Percentiles rank a stretch among this genome's conserved stretches.
Conservation (phyloP, 1,284 basidiomycete genomes). For the Vanrija sp. region DNA sequence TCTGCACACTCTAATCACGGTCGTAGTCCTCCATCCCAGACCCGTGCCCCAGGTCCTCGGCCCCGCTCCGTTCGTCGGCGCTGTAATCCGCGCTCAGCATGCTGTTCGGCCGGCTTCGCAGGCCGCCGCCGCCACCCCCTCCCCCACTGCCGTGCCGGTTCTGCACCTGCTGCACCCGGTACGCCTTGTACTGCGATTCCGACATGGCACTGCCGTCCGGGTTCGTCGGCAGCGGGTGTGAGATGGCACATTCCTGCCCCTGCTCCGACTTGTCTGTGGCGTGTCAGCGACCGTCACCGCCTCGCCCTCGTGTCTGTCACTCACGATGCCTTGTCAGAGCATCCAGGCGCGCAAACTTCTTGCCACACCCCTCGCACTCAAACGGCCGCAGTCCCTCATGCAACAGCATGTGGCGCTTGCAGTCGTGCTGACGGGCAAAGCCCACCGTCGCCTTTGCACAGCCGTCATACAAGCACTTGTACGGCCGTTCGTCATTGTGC, state of each 20-base stretch:
- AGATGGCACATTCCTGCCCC: constrained; percentile 47
- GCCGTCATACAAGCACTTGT: constrained; percentile 85
- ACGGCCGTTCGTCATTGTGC: constrained; percentile 93
- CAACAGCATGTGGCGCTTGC: constrained; percentile 86
- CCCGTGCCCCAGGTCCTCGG: constrained; percentile 20
- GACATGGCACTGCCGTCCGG: constrained; percentile 47
- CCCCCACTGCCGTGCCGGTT: constrained; percentile 5
- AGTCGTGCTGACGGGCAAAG: constrained; percentile 92
- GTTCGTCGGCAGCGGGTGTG: constrained; percentile 46
- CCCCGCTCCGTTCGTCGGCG: constrained; percentile 23
- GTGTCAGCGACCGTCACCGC: neutral
- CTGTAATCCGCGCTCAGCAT: constrained; percentile 14
- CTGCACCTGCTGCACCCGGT: constrained; percentile 22
- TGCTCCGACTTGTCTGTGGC: constrained; percentile 47
- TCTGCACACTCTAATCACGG: neutral
- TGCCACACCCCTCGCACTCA: constrained; percentile 84
- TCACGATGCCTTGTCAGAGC: constrained; percentile 74
- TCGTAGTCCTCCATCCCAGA: constrained; percentile 35
- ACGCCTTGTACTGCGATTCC: constrained; percentile 47
- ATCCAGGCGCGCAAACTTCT: constrained; percentile 89
- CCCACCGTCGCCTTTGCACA: constrained; percentile 70
- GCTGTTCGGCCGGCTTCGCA: constrained; percentile 5
- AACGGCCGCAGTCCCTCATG: constrained; percentile 82
- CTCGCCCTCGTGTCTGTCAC: constrained; percentile 42
- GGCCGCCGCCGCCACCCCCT: constrained; percentile 1